These are phyloP conservation scores for Colletotrichum phormii DNA, from an alignment of 2,329 filamentous ascomycete species.

Conservation along the genomic window DNA sequence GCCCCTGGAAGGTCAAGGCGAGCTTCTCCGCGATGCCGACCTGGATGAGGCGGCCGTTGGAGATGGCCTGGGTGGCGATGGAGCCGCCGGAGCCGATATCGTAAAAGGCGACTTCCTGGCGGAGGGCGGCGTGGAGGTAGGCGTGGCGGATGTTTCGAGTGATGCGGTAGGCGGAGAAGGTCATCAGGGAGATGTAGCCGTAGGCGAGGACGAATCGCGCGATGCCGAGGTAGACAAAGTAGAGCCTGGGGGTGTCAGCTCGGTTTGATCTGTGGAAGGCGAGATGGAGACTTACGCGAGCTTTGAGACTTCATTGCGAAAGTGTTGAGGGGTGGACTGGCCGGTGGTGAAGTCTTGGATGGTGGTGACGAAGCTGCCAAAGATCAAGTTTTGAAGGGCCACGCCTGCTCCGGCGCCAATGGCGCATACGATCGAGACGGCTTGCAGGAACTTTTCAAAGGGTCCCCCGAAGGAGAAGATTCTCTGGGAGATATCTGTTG, in stretches of 20 bases:
- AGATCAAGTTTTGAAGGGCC: constrained; percentile 52
- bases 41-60: constrained; percentile 56
- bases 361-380: constrained; percentile 50
- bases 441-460: constrained; percentile 44
- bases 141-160: constrained; percentile 60
- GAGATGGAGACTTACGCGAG: constrained; percentile 43
- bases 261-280: too few relatives aligned
- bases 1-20: constrained; percentile 51
- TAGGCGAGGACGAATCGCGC: constrained; percentile 64
- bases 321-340: constrained; percentile 40
- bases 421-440: constrained; percentile 45
- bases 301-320: constrained; percentile 45
- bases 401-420: constrained; percentile 51
- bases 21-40: constrained; percentile 55
- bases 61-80: constrained; percentile 55
- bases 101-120: constrained; percentile 63
- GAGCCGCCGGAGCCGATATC: constrained; percentile 56
- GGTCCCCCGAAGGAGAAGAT: constrained; percentile 46
- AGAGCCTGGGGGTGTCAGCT: constrained; percentile 52
- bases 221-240: constrained; percentile 69
- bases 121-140: constrained; percentile 62
- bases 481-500: constrained; percentile 41
- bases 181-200: constrained; percentile 56
- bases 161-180: constrained; percentile 62
- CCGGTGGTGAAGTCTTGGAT: constrained; percentile 48